Evolutionary conservation across 805 yeast species (phyloP), one percentile per base, ranked within the genome.

Genomic region (Sugiyamaella mastotermitis): DNA sequence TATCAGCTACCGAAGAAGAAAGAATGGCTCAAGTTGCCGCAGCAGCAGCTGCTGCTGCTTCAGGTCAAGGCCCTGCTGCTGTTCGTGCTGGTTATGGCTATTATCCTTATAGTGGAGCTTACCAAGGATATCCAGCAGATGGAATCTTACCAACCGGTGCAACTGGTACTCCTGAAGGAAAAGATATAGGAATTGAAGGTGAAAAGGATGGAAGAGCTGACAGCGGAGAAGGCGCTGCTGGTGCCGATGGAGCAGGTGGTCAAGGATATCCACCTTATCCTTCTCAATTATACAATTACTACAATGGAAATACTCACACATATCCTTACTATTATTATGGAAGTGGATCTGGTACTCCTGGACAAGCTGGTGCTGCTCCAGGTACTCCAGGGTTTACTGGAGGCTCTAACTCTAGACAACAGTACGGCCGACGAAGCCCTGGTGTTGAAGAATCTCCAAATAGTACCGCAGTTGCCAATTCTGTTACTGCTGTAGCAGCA

Each of bases 201-300:
- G 33, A 31, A 17, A 27, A 6, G 10, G n/a, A 27, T 6, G 30
- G n/a, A 7, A 11, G 17, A 27, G n/a, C 14, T 27, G 6, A 9
- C 17, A 15, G 16, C 17, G n/a, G 8, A 13, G 13, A 13, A 6
- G 6, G 10, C 13, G n/a, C 17, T 13, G 14, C 30, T 8, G 30
- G 10, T 27, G 30, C 17, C n/a, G 26, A 10, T 23, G 26, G 26
- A 23, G 26, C 26, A 23, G 26, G 26, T 23, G 26, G 26, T n/a
- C 11, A 23, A 10, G n/a, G n/a, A 23, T n/a, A n/a, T 23, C n/a
- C 26, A 10, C 11, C 26, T n/a, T 23, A 23, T 23, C 26, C 10
- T 23, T 23, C 10, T 23, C 26, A 10, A 10, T n/a, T n/a, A 10
- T 23, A 10, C 11, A 10, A 23, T 23, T 23, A 23, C 26, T 23